Evolutionary conservation across 2,329 filamentous ascomycete genomes (phyloP).

Genomic region (Dryadomyces quercivorus): DNA sequence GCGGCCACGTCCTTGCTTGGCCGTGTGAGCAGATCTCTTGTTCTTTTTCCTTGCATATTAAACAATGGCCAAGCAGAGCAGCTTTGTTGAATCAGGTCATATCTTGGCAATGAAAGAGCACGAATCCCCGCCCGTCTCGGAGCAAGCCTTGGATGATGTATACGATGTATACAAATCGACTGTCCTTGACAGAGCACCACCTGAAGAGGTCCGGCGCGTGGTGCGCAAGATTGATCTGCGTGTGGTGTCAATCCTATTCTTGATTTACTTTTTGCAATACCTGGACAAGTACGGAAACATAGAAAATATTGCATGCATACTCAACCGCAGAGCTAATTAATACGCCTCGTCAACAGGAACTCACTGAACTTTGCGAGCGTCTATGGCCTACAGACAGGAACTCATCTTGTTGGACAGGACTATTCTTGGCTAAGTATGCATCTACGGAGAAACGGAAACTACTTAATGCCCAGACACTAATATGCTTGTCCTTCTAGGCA

Average conservation of each 20-base stretch:
- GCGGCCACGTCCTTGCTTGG: background rate
- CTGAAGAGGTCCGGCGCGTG: slow-evolving; percentile 22
- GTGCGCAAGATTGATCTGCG: slow-evolving; percentile 43
- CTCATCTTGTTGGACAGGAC: slow-evolving; percentile 18
- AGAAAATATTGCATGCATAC: no score
- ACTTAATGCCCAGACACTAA: slow-evolving; percentile 7
- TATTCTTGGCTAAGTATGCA: slow-evolving; percentile 18
- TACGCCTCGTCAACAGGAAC: slow-evolving; percentile 28
- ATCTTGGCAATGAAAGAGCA: background rate
- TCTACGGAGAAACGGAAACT: background rate
- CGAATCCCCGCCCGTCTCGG: background rate
- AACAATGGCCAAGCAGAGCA: no score
- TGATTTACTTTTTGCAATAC: slow-evolving; percentile 48
- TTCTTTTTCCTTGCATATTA: no score
- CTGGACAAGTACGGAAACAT: slow-evolving; percentile 35
- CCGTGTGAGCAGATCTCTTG: background rate
- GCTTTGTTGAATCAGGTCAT: no score
- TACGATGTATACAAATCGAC: slow-evolving; percentile 19
- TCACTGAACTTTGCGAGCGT: slow-evolving; percentile 11
- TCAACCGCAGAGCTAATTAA: no score
- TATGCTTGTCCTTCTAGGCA: background rate
- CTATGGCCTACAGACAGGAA: slow-evolving; percentile 8
- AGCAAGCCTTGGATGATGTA: slow-evolving; percentile 17
- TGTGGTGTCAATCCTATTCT: slow-evolving; percentile 43
- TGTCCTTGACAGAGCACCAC: slow-evolving; percentile 8